phyloP scores from a whole-genome alignment of 1,284 basidiomycete species.

The Ustilago sp. region DNA sequence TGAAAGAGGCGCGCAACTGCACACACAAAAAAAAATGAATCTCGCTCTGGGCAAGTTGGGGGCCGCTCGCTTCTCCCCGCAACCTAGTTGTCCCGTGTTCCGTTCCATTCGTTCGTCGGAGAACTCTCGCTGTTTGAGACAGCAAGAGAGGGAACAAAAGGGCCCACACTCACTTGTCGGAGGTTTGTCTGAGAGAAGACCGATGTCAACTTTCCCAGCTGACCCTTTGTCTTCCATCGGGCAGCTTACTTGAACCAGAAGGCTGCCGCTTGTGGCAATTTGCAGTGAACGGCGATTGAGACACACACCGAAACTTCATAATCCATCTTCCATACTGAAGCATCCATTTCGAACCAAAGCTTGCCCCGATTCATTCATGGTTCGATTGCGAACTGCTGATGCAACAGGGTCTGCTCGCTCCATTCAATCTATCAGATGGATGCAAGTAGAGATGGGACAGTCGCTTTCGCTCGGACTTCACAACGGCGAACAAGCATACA shows the following conservation, averaged over 20 bases:
- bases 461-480: slow-evolving; percentile 12
- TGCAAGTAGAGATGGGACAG: neutral
- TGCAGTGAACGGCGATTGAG: neutral
- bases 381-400: neutral
- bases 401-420: neutral
- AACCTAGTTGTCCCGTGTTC: slow-evolving; percentile 13
- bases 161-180: neutral
- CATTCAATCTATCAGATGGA: neutral
- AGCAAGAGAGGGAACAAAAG: neutral
- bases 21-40: no score
- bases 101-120: slow-evolving; percentile 11
- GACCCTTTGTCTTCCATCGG: neutral
- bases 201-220: neutral
- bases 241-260: no score
- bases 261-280: no score
- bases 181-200: no score
- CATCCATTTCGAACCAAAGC: neutral
- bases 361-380: neutral
- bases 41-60: neutral
- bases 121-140: neutral
- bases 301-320: neutral
- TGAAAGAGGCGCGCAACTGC: slow-evolving; percentile 8
- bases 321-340: neutral
- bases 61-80: neutral
- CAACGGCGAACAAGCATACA: neutral